Percentiles rank a stretch among this genome's conserved stretches.
phyloP scores from a whole-genome alignment of 441 rosid species.

The Syzygium syzygioides region DNA sequence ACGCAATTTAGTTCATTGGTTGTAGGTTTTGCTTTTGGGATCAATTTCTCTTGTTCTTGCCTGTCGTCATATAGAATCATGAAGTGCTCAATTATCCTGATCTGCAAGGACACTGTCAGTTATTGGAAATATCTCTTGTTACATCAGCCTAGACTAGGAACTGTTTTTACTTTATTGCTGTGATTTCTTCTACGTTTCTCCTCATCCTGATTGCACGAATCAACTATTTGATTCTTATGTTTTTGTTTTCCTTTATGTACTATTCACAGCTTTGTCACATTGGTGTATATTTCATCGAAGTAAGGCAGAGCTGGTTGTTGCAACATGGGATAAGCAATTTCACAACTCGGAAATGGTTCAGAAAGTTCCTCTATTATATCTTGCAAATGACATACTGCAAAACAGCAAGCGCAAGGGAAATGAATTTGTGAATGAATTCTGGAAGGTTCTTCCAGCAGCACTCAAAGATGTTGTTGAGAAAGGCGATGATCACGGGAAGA shows the following conservation, averaged over 20 bases:
- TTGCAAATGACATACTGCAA: conserved; percentile 91
- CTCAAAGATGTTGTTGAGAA: conserved; percentile 62
- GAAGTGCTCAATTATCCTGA: fast-evolving
- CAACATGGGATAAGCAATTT: conserved; percentile 94
- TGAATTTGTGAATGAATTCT: conserved; percentile 84
- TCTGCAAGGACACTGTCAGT: fast-evolving
- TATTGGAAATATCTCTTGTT: not conserved
- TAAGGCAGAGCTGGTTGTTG: conserved; percentile 74
- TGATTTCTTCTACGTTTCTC: fast-evolving
- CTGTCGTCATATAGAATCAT: fast-evolving
- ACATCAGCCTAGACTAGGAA: not conserved
- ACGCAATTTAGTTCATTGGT: fast-evolving
- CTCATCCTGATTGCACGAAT: fast-evolving
- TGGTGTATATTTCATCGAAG: conserved; percentile 89
- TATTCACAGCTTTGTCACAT: conserved; percentile 57
- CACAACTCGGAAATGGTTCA: conserved; percentile 54
- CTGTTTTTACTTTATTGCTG: fast-evolving
- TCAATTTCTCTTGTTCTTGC: not conserved
- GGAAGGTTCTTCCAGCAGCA: conserved; percentile 89
- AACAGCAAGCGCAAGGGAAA: conserved; percentile 92
- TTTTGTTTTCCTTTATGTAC: conserved; percentile 7
- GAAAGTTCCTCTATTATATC: conserved; percentile 85
- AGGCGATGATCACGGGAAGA: conserved; percentile 82
- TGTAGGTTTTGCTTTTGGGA: not conserved
- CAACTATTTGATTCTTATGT: not conserved